phyloP scores from a whole-genome alignment of 768 basidiomycete genomes.

The Rickenella mellea region DNA sequence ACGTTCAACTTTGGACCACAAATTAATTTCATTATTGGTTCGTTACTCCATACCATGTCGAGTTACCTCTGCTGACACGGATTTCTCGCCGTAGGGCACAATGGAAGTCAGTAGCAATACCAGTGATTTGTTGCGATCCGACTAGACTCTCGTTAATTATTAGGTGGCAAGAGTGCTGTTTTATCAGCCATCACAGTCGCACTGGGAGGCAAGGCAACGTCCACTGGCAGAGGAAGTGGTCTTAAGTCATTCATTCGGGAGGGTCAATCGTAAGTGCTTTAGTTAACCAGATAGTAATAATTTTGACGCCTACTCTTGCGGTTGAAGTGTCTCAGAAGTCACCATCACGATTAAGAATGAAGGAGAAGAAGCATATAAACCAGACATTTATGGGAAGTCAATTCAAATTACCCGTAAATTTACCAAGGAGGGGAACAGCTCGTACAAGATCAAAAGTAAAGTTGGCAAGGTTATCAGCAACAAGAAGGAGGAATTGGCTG shows the following conservation, averaged over 20 bases:
- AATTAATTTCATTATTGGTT: conserved; percentile 95
- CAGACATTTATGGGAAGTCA: conserved; percentile 74
- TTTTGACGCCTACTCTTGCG: not conserved
- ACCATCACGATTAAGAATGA: conserved; percentile 80
- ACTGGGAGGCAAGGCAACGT: conserved; percentile 85
- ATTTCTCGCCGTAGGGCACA: conserved; percentile 50
- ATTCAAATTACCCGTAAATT: conserved; percentile 82
- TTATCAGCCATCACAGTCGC: conserved; percentile 89
- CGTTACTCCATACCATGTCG: conserved; percentile 10
- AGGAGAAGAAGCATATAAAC: conserved; percentile 83
- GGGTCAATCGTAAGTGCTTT: conserved; percentile 57
- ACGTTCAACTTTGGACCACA: conserved; percentile 83
- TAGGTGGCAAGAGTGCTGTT: conserved; percentile 93
- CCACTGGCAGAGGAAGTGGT: conserved; percentile 82
- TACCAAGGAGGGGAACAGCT: conserved; percentile 60
- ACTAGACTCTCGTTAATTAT: not conserved
- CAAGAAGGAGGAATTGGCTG: conserved; percentile 76
- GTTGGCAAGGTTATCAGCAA: conserved; percentile 58
- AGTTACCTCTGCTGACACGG: not conserved
- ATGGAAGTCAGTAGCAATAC: conserved; percentile 63
- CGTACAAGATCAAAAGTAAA: conserved; percentile 76
- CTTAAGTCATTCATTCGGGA: conserved; percentile 81
- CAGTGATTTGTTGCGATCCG: not conserved
- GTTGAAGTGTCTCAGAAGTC: conserved; percentile 56
- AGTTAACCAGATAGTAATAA: not conserved